phyloP scores from a whole-genome alignment of 2,329 filamentous ascomycete species.

The Cytospora paraplurivora region DNA sequence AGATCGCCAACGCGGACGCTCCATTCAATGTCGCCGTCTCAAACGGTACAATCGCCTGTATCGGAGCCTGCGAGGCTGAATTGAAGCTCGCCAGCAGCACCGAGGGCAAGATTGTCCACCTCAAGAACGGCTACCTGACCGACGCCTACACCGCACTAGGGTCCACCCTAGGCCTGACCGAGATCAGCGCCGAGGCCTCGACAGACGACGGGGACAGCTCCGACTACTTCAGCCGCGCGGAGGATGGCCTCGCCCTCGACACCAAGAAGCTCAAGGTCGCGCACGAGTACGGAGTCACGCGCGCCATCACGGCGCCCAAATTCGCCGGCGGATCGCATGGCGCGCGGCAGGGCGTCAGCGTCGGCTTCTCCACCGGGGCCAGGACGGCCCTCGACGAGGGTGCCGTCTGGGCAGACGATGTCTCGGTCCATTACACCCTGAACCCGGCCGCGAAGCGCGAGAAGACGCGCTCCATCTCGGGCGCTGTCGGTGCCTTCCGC shows the following conservation, averaged over 20 bases:
- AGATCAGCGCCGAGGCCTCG: slow-evolving; percentile 59
- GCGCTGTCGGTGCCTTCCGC: slow-evolving; percentile 54
- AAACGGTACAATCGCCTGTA: slow-evolving; percentile 57
- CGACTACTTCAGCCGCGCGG: slow-evolving; percentile 56
- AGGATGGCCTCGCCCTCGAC: slow-evolving; percentile 58
- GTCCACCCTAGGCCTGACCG: slow-evolving; percentile 62
- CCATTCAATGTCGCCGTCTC: slow-evolving; percentile 54
- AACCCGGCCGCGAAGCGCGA: slow-evolving; percentile 48
- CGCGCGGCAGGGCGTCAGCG: slow-evolving; percentile 59
- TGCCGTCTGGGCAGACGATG: slow-evolving; percentile 57
- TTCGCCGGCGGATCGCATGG: slow-evolving; percentile 39
- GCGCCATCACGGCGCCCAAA: slow-evolving; percentile 58
- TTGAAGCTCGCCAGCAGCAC: slow-evolving; percentile 41
- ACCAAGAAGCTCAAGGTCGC: slow-evolving; percentile 58
- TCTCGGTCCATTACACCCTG: slow-evolving; percentile 62
- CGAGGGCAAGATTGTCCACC: slow-evolving; percentile 44
- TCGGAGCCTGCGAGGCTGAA: slow-evolving; percentile 54
- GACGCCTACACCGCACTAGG: slow-evolving; percentile 63
- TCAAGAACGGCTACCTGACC: slow-evolving; percentile 63
- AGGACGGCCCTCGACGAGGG: slow-evolving; percentile 48
- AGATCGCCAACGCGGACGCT: slow-evolving; percentile 28
- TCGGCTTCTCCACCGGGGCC: slow-evolving; percentile 58
- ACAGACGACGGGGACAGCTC: slow-evolving; percentile 54
- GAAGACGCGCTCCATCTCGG: slow-evolving; percentile 54
- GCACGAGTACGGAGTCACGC: slow-evolving; percentile 58